Evolutionary conservation across 305 asterid species (phyloP), one percentile per base, ranked within the genome.

Genomic region (Withania somnifera): DNA sequence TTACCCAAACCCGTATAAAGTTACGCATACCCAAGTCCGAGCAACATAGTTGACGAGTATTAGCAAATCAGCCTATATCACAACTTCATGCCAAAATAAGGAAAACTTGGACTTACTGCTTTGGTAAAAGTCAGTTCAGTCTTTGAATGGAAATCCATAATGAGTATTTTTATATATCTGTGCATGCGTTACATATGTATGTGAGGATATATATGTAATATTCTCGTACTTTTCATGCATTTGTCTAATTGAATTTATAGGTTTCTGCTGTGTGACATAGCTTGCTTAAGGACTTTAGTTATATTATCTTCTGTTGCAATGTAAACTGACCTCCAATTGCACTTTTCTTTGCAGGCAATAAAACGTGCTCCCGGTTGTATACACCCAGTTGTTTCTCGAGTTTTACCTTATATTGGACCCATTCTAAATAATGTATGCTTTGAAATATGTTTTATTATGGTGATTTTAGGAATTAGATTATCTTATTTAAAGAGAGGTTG

Each of bases 311-410:
- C 51, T 66, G 14, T 47, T 7, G 24, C 32, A 73, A 73, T 73
- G 40, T 47, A 24, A 54, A 15, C 15, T 78, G 77, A 42, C 52
- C 53, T 57, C 60, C 53, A 24, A 6, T 69, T 45, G 24, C 5
- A 20, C 78, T 66, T 78, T 71, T 47, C 51, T 50, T 20, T 68
- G 60, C 95, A 96, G 99, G 98, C 95, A 73, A 93, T 96, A 73
- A 96, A 93, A 90, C 83, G 87, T 86, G 95, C 97, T 88, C 97
- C 98, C n/a, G 97, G 98, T 78, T 96, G 98, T 83, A 86, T 91
- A 78, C 98, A 92, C 83, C 92, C 97, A 69, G 87, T 96, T 85
- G 94, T 90, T 81, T 91, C 94, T 86, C 97, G 97, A 82, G 91
- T 92, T 84, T 88, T 94, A 85, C 98, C 97, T 54, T 96, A 89